A percentile compares a stretch with the other conserved stretches of the same genome.
Conservation (phyloP, 176 grass and related monocot species). For the Triticum aestivum region DNA sequence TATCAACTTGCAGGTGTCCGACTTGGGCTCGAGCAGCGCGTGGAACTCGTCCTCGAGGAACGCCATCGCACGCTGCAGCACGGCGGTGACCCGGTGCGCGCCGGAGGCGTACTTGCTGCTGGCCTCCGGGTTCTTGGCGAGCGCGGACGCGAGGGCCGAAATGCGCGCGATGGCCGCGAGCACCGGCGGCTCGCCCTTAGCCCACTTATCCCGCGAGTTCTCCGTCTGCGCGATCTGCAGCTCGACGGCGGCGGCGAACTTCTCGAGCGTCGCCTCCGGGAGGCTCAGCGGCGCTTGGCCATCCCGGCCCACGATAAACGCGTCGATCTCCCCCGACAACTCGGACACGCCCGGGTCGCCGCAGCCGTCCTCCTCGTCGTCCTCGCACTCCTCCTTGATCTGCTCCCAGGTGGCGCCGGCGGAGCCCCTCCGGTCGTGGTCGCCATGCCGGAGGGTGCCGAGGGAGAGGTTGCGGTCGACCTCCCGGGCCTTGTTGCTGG, state of each 20-base stretch:
- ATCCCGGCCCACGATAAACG: constrained; percentile 39
- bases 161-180: constrained; percentile 45
- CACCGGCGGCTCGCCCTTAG: constrained; percentile 37
- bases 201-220: constrained; percentile 46
- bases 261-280: constrained; percentile 34
- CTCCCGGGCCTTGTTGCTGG: constrained; percentile 43
- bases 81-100: constrained; percentile 46
- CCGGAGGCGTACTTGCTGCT: constrained; percentile 23
- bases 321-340: constrained; percentile 65
- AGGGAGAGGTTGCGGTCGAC: constrained; percentile 85
- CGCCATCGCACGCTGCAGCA: constrained; percentile 72
- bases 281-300: background rate
- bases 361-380: constrained; percentile 24
- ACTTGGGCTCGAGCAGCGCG: constrained; percentile 47
- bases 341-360: constrained; percentile 42
- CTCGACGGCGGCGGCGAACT: constrained; percentile 61
- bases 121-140: constrained; percentile 24
- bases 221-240: constrained; percentile 37
- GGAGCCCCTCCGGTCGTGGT: constrained; percentile 27
- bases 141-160: constrained; percentile 34
- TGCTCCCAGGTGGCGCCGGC: constrained; percentile 42
- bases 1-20: background rate
- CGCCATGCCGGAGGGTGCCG: constrained; percentile 34
- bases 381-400: constrained; percentile 71
- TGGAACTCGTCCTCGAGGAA: constrained; percentile 93